Base-by-base conservation (phyloP, 73 alveolate genomes). In the Paramecium biaurelia region DNA sequence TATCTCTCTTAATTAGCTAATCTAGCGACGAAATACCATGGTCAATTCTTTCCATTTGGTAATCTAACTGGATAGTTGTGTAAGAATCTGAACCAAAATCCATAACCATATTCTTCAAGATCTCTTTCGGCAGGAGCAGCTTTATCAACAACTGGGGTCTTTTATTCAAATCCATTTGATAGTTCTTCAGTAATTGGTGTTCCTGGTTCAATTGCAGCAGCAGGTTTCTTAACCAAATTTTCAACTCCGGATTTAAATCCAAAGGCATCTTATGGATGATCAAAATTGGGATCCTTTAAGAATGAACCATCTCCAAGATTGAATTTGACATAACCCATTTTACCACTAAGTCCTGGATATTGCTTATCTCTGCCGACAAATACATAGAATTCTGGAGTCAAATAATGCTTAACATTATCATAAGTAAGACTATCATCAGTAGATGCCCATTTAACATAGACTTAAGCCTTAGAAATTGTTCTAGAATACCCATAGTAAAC, bases 291-390 rank as follows among this genome's bases (percentile, higher is more conserved):
- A 24, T 63, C 67, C 12, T 74, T 74, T 11, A 35, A 9, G 87
- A 49, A 84, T 49, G 92, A n/a, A 10, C 92, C 92, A 49, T 84
- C 92, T 12, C 92, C 92, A 41, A 23, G 34, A 84, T 84, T 84
- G 35, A 84, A 49, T 4, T 57, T 84, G 9, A 84, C 85, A 45
- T 84, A 57, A 15, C 47, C 92, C 42, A 84, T 49, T 18, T 49
- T 84, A 41, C 92, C 92, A 41, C 53, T 30, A 85, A 14, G 87
- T 4, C 85, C 92, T 14, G 45, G 28, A 45, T 14, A 84, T 38
- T 49, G 37, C 14, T 49, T 49, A 10, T 49, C 74, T 84, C 85
- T 84, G 14, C 92, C 92, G 5, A 84, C 84, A 49, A 14, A 45
- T 4, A 57, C 92, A 23, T 30, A 57, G 53, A 49, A 84, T 5